phyloP scores from a whole-genome alignment of 2,329 filamentous ascomycete genomes.

The Phyllosticta citribraziliensis region DNA sequence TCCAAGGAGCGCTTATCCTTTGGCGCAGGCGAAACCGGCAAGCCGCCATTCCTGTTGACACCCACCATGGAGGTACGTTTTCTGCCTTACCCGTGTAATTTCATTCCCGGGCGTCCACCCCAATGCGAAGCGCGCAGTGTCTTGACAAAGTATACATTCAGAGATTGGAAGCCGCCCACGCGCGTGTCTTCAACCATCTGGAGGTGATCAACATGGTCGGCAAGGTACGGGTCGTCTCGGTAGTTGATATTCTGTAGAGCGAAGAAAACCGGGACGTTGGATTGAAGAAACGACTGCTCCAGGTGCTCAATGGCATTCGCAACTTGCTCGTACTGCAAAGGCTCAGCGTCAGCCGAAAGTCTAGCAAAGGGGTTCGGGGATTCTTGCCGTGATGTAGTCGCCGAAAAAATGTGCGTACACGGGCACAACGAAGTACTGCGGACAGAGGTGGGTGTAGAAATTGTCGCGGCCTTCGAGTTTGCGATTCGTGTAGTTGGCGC shows the following conservation, averaged over 20 bases:
- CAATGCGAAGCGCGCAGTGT: background rate
- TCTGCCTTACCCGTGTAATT: background rate
- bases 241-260: background rate
- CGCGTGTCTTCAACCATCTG: background rate
- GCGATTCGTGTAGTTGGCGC: background rate
- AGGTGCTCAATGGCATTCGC: background rate
- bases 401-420: background rate
- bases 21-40: too few species aligned
- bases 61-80: too few species aligned
- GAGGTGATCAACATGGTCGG: background rate
- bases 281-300: background rate
- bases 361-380: too few species aligned
- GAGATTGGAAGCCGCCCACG: background rate
- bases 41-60: too few species aligned
- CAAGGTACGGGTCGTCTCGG: background rate
- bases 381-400: background rate
- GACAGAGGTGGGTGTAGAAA: background rate
- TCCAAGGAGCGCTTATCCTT: too few species aligned
- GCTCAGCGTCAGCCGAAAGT: too few species aligned
- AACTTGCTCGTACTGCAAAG: background rate
- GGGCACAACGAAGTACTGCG: background rate
- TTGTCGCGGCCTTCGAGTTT: background rate
- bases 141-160: background rate
- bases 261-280: background rate
- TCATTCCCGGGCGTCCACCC: background rate